Conservation (phyloP, 1,284 basidiomycete genomes). For the Heterobasidion occidentale region DNA sequence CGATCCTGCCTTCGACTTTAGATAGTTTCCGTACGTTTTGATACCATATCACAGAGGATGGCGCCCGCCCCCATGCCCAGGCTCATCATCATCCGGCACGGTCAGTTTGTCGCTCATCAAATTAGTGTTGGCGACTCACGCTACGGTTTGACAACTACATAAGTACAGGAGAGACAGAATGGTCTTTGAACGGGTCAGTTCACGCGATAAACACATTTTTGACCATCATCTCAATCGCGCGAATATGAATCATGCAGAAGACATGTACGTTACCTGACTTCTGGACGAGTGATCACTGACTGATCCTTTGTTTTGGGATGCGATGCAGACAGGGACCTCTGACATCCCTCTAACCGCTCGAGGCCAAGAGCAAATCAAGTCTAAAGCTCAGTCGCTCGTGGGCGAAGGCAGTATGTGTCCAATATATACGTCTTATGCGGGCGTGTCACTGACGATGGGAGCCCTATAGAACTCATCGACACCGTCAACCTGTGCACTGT, state of each 20-base stretch:
- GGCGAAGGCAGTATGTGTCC: constrained; percentile 65
- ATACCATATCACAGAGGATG: not conserved
- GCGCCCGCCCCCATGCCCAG: constrained; percentile 48
- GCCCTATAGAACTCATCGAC: constrained; percentile 63
- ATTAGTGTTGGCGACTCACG: not conserved
- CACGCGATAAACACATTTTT: not conserved
- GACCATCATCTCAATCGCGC: not conserved
- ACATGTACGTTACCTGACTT: constrained; percentile 42
- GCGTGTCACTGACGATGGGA: constrained; percentile 5
- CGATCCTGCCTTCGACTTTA: no score
- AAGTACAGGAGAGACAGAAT: constrained; percentile 82
- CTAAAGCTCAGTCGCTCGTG: constrained; percentile 60
- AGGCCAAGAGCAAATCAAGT: constrained; percentile 70
- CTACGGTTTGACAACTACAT: constrained; percentile 3
- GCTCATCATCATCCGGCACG: constrained; percentile 73
- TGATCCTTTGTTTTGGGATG: not conserved
- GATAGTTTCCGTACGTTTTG: no score
- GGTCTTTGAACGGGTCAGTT: constrained; percentile 78
- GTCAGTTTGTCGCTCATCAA: constrained; percentile 26
- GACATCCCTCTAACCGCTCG: constrained; percentile 84
- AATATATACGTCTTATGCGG: not conserved
- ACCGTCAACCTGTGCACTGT: constrained; percentile 72
- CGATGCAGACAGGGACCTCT: constrained; percentile 69
- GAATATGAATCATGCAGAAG: constrained; percentile 35
- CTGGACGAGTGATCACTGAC: no score